A percentile compares a stretch with the other conserved stretches of the same genome.
Evolutionary conservation across 306 rosid genomes (phyloP).

Genomic region (Pterocarpus santalinus): DNA sequence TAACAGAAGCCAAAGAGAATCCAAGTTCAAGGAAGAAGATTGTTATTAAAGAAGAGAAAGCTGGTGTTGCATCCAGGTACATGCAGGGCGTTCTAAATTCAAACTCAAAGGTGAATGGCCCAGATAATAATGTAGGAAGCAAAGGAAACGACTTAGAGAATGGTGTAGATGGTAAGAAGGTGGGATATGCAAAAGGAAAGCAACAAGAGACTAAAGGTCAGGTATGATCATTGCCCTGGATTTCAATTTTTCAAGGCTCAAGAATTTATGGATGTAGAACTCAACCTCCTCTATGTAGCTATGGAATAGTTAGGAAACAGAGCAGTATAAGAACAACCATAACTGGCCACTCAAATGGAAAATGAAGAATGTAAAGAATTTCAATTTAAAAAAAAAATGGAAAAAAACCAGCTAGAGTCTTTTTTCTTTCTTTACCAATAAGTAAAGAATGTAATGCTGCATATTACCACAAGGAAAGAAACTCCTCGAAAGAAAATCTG

Average conservation of each 20-base stretch:
- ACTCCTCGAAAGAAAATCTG: neutral
- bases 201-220: constrained; percentile 76
- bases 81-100: constrained; percentile 78
- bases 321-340: neutral
- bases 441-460: neutral
- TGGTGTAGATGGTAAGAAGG: constrained; percentile 60
- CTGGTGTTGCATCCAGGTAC: constrained; percentile 84
- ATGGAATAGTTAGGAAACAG: neutral
- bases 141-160: constrained; percentile 68
- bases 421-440: neutral
- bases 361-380: neutral
- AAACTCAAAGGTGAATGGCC: constrained; percentile 53
- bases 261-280: constrained; percentile 14
- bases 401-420: neutral
- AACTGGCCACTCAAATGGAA: constrained; percentile 14
- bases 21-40: constrained; percentile 65
- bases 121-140: constrained; percentile 55
- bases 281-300: constrained; percentile 4
- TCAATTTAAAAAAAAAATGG: neutral
- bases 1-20: constrained; percentile 61
- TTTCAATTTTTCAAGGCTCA: constrained; percentile 22
- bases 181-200: constrained; percentile 65
- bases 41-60: constrained; percentile 84
- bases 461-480: constrained; percentile 2
- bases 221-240: constrained; percentile 64